These are phyloP conservation scores for Marasmius fiardii DNA, from an alignment of 1,284 basidiomycete species.

Conservation along the genomic window DNA sequence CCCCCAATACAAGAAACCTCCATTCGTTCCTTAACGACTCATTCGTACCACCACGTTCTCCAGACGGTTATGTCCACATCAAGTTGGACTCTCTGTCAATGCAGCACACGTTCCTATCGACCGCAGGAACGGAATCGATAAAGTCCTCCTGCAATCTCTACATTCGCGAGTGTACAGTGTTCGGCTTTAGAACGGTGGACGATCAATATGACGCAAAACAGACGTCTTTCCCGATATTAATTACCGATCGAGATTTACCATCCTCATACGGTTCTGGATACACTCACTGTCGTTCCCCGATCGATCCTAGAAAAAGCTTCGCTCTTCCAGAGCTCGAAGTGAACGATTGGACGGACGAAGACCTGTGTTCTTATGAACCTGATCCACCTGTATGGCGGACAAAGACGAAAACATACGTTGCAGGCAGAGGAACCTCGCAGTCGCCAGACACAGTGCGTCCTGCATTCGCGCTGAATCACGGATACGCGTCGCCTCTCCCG, in stretches of 20 bases:
- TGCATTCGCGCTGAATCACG: background rate
- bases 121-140: background rate
- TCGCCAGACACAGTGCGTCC: background rate
- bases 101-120: background rate
- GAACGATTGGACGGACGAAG: constrained; percentile 1
- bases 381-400: background rate
- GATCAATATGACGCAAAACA: background rate
- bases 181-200: background rate
- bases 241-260: background rate
- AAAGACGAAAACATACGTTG: too few relatives aligned
- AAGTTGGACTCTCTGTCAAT: background rate
- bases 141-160: background rate
- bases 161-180: background rate
- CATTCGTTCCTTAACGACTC: background rate
- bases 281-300: background rate
- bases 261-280: background rate
- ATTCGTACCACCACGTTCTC: background rate
- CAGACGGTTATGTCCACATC: background rate
- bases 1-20: background rate
- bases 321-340: background rate
- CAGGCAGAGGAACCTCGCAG: too few relatives aligned
- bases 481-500: too few relatives aligned
- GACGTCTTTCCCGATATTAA: background rate
- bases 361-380: background rate
- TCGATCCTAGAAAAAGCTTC: background rate